Evolutionary conservation across 1,284 basidiomycete genomes (phyloP).

Genomic region (Sporisorium exsertum): DNA sequence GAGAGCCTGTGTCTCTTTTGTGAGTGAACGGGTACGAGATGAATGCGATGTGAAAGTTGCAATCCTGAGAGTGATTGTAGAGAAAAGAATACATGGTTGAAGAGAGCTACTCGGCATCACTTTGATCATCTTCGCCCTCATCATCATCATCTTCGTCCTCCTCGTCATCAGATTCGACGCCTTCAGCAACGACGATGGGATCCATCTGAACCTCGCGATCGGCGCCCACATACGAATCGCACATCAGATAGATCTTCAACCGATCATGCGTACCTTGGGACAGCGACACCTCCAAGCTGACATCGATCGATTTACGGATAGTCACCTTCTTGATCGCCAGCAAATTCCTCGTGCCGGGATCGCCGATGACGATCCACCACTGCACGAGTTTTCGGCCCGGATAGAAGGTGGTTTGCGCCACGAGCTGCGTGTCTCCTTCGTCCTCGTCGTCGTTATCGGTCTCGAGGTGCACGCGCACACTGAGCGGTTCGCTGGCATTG

Average conservation of each 20-base stretch:
- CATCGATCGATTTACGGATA: slow-evolving; percentile 76
- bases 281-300: slow-evolving; percentile 86
- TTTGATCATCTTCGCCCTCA: background rate
- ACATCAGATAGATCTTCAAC: slow-evolving; percentile 91
- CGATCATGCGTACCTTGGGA: slow-evolving; percentile 79
- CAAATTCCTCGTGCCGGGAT: slow-evolving; percentile 78
- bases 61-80: background rate
- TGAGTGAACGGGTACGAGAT: background rate
- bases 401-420: slow-evolving; percentile 90
- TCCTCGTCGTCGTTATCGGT: slow-evolving; percentile 84
- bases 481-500: slow-evolving; percentile 79
- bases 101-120: background rate
- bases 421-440: slow-evolving; percentile 72
- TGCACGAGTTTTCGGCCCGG: slow-evolving; percentile 89
- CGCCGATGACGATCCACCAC: slow-evolving; percentile 97
- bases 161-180: slow-evolving; percentile 54
- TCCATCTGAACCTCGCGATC: slow-evolving; percentile 63
- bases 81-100: background rate
- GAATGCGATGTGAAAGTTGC: background rate
- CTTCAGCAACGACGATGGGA: slow-evolving; percentile 56
- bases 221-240: slow-evolving; percentile 79
- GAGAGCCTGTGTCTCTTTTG: no score
- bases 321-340: slow-evolving; percentile 96
- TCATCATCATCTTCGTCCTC: slow-evolving; percentile 48
- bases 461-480: slow-evolving; percentile 82